Evolutionary conservation across 106 monocot genomes (phyloP).

Genomic region (Apostasia ramifera): DNA sequence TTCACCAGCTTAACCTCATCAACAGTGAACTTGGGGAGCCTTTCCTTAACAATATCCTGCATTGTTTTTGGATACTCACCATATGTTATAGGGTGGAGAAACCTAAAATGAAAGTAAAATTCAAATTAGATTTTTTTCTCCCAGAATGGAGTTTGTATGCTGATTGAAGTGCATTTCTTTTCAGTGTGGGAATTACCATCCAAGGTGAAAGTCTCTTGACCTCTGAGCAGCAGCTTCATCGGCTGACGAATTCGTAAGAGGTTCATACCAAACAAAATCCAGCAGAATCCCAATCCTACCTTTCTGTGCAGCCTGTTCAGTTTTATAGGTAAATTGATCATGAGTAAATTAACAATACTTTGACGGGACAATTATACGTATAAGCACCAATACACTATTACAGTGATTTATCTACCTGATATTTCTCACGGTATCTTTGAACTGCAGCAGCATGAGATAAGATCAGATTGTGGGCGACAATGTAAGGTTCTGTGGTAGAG

Average conservation of each 20-base stretch:
- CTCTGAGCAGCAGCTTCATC: conserved; percentile 91
- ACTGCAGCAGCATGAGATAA: conserved; percentile 80
- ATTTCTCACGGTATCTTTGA: conserved; percentile 74
- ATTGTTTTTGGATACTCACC: conserved; percentile 83
- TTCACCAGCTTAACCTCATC: conserved; percentile 72
- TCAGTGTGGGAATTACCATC: conserved; percentile 48
- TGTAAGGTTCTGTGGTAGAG: conserved; percentile 89
- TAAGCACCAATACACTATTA: no score
- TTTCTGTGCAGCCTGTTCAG: conserved; percentile 59
- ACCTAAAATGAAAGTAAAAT: conserved; percentile 34
- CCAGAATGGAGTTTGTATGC: no score
- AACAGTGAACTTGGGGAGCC: conserved; percentile 75
- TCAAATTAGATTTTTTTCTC: background rate
- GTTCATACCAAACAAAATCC: conserved; percentile 98
- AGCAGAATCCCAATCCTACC: conserved; percentile 88
- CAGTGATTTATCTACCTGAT: conserved; percentile 43
- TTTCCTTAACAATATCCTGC: conserved; percentile 68
- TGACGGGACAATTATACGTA: no score
- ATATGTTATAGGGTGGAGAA: conserved; percentile 77
- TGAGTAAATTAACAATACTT: background rate
- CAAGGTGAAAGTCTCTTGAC: conserved; percentile 87
- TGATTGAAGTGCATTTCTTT: background rate
- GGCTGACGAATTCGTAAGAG: conserved; percentile 47
- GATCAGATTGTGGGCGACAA: conserved; percentile 80
- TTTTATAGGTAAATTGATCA: background rate